Conservation (phyloP, 176 grass and related monocot genomes). For the Zizania latifolia region DNA sequence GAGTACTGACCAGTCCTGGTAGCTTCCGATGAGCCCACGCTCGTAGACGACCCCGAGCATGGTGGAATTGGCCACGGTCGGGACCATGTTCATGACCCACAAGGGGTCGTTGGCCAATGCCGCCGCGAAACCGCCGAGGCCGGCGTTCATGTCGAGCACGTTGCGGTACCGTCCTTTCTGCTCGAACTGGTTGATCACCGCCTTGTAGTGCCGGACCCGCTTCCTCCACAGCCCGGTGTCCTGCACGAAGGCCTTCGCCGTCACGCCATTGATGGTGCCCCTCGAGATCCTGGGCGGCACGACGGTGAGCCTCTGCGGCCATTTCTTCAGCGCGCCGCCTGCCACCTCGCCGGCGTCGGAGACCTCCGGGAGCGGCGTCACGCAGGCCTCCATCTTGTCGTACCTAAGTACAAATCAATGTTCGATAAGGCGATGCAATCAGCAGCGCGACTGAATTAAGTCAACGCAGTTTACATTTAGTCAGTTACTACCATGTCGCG, state of each 20-base stretch:
- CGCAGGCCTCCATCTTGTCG: conserved; percentile 81
- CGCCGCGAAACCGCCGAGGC: conserved; percentile 71
- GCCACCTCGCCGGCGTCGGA: conserved; percentile 26
- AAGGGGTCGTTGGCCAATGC: conserved; percentile 55
- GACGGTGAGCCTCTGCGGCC: conserved; percentile 63
- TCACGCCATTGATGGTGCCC: conserved; percentile 43
- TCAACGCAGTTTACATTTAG: not conserved
- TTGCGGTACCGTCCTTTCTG: conserved; percentile 85
- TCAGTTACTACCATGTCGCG: conserved; percentile 56
- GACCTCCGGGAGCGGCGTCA: conserved; percentile 74
- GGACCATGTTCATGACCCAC: conserved; percentile 95
- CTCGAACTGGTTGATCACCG: conserved; percentile 51
- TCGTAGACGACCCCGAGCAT: conserved; percentile 80
- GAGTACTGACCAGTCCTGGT: conserved; percentile 95
- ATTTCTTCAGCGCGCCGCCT: conserved; percentile 65
- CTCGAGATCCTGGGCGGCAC: conserved; percentile 63
- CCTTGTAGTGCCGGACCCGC: conserved; percentile 63
- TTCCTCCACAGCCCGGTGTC: conserved; percentile 77
- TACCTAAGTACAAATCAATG: conserved; percentile 38
- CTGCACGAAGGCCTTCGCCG: conserved; percentile 47
- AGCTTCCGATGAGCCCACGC: conserved; percentile 84
- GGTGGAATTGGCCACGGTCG: conserved; percentile 38
- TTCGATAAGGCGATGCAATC: not conserved
- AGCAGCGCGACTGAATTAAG: not conserved
- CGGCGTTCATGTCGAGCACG: conserved; percentile 84